Evolutionary conservation across 768 basidiomycete species (phyloP), one percentile per base, ranked within the genome.

Genomic region (Boletus rufocinnamomeus): DNA sequence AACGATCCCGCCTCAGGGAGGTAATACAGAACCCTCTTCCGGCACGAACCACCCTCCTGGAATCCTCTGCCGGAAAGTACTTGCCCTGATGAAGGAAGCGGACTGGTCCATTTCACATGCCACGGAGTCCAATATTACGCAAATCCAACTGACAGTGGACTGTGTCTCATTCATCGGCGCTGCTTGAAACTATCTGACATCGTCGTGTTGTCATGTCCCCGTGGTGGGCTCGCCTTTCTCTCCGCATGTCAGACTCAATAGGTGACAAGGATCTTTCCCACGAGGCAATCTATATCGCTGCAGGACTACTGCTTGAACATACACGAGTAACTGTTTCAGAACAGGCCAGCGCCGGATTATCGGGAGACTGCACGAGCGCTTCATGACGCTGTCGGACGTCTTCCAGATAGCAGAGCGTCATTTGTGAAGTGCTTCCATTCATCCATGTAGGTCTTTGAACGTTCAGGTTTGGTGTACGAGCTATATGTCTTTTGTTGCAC

Each of bases 231-330:
- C 44, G 80, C 75, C 0, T 78, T 80, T 63, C 72, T 82, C 4
- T 80, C 80, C 6, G 80, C 80, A 1, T 82, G 80, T 57, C 72
- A 82, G 55, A 81, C 76, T 6, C 77, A 1, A 70, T 60, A 40
- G 76, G 78, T 2, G 68, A 72, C 28, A 49, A 64, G 65, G 71
- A 58, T 52, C 71, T 73, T 1, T 54, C 72, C 0, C 72, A 77
- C 7, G 78, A 80, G 51, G 72, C 69, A 0, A 62, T 81, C 9
- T 79, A 80, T 66, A 60, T 81, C 2, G 75, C 80, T 0, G 77
- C 75, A 1, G 78, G 74, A 6, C 75, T 81, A 74, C 57, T 76
- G 23, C 56, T 70, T n/a, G 27, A 60, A 63, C 9, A 70, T 80
- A 30, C 79, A 79, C 19, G 55, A 43, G 11, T 43, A 53, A 4